Conservation (phyloP, 1,284 basidiomycete genomes). For the Vanrija sp. region DNA sequence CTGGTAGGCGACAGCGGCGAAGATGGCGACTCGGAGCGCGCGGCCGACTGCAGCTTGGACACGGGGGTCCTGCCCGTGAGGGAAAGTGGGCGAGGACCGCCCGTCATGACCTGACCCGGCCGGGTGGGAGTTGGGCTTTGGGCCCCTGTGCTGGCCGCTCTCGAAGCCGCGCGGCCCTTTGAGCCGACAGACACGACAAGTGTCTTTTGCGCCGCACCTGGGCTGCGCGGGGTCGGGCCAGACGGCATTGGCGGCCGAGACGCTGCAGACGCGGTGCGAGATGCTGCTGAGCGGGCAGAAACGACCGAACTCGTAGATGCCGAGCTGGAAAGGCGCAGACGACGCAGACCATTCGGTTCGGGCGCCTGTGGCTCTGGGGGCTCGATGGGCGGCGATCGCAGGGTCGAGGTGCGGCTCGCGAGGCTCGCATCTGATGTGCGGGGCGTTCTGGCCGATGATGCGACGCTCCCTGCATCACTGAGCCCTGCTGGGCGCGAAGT, state of each 20-base stretch:
- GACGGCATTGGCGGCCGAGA: constrained; percentile 2
- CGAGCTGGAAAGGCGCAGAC: constrained; percentile 31
- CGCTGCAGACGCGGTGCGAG: not conserved
- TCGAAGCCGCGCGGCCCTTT: not conserved
- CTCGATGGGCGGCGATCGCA: not conserved
- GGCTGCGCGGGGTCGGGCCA: constrained; percentile 27
- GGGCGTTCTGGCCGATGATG: not conserved
- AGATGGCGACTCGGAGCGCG: not conserved
- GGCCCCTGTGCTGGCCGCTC: constrained; percentile 1
- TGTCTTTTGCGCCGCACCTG: constrained; percentile 27
- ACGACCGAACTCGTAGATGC: constrained; percentile 26
- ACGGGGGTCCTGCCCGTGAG: constrained; percentile 27
- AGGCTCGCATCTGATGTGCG: not conserved
- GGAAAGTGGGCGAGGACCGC: constrained; percentile 26
- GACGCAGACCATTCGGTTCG: constrained; percentile 26
- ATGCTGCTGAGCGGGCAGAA: constrained; percentile 4
- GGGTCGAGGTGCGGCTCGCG: not conserved
- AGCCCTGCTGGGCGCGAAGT: constrained; percentile 15
- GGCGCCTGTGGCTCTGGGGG: constrained; percentile 8
- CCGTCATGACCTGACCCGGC: constrained; percentile 15
- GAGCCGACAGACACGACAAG: constrained; percentile 23
- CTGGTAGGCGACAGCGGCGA: not conserved
- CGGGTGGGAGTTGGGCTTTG: constrained; percentile 20
- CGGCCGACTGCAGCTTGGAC: not conserved
- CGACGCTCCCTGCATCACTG: constrained; percentile 6